Percentiles rank a stretch among this genome's conserved stretches.
phyloP scores from a whole-genome alignment of 1,139 yeast species.

The Saccharomyces uvarum region DNA sequence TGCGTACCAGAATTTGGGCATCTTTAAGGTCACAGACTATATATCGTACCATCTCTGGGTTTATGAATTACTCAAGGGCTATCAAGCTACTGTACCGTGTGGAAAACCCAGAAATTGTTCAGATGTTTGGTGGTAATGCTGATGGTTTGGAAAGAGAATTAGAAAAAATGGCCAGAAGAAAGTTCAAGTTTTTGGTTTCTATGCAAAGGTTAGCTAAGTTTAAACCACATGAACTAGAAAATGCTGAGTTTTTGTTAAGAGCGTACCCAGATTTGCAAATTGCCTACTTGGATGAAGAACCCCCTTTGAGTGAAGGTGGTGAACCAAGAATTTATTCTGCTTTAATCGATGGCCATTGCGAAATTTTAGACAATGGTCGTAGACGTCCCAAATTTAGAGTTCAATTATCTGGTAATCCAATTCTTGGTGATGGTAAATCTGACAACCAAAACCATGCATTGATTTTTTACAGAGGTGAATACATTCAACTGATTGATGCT shows the following conservation, averaged over 20 bases:
- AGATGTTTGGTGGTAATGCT: slow-evolving; percentile 96
- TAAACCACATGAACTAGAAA: slow-evolving; percentile 95
- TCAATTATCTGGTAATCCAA: slow-evolving; percentile 96
- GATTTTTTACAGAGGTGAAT: slow-evolving; percentile 97
- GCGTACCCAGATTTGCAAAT: slow-evolving; percentile 98
- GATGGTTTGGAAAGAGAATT: slow-evolving; percentile 90
- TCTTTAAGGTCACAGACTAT: slow-evolving; percentile 95
- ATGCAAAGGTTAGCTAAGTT: slow-evolving; percentile 98
- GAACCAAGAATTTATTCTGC: slow-evolving; percentile 97
- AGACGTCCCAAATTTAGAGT: slow-evolving; percentile 98
- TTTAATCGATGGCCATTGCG: slow-evolving; percentile 97
- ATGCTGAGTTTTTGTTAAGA: slow-evolving; percentile 93
- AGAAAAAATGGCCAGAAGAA: slow-evolving; percentile 98
- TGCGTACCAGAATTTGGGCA: slow-evolving; percentile 99
- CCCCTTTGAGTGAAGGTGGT: slow-evolving; percentile 84
- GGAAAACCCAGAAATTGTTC: slow-evolving; percentile 97
- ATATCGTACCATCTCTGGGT: slow-evolving; percentile 97
- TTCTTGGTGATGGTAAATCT: slow-evolving; percentile 98
- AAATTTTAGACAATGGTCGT: slow-evolving; percentile 92
- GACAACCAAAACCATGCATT: slow-evolving; percentile 97
- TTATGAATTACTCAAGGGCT: slow-evolving; percentile 98
- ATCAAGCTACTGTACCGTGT: slow-evolving; percentile 94
- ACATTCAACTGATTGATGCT: slow-evolving; percentile 94
- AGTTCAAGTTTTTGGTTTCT: slow-evolving; percentile 92
- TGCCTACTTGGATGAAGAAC: slow-evolving; percentile 94